Percentiles rank a stretch among this genome's conserved stretches.
These are phyloP conservation scores for Neonectria magnoliae DNA, from an alignment of 2,329 filamentous ascomycete species.

Conservation along the genomic window DNA sequence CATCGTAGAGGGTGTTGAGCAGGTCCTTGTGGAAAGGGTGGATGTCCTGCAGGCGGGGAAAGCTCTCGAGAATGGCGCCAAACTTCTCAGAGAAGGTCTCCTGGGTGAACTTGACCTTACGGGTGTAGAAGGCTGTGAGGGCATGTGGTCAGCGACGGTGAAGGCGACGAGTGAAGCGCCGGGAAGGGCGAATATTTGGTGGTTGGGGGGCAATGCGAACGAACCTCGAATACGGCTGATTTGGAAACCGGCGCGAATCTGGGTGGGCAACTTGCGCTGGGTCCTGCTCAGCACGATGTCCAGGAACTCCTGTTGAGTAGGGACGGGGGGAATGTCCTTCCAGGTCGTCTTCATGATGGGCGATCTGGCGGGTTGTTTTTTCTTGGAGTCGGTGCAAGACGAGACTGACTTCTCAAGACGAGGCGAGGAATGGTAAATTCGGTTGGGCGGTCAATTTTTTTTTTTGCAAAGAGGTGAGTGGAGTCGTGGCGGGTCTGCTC, in stretches of 20 bases:
- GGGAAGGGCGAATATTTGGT: not conserved
- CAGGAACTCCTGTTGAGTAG: conserved; percentile 93
- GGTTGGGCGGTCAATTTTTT: conserved; percentile 48
- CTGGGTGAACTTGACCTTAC: conserved; percentile 98
- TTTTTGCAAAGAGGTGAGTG: conserved; percentile 44
- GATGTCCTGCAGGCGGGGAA: conserved; percentile 92
- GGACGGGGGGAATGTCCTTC: conserved; percentile 87
- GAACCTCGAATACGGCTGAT: conserved; percentile 85
- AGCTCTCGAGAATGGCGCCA: conserved; percentile 87
- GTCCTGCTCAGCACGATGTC: conserved; percentile 96
- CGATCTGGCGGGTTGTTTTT: conserved; percentile 35
- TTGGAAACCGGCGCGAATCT: conserved; percentile 94
- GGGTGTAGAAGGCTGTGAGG: conserved; percentile 82
- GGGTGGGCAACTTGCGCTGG: conserved; percentile 90
- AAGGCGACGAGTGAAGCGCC: conserved; percentile 3
- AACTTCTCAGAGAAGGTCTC: conserved; percentile 98
- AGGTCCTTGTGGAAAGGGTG: conserved; percentile 87
- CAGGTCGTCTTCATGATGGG: conserved; percentile 70
- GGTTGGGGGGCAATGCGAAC: conserved; percentile 41
- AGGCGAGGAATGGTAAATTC: conserved; percentile 30
- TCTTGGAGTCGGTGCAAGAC: not conserved
- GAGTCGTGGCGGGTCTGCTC: conserved; percentile 31
- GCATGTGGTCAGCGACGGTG: not conserved
- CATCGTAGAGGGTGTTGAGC: conserved; percentile 98
- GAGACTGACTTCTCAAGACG: conserved; percentile 6